A percentile compares a stretch with the other conserved stretches of the same genome.
phyloP scores from a whole-genome alignment of 2,329 filamentous ascomycete species.

The Nemania serpens region DNA sequence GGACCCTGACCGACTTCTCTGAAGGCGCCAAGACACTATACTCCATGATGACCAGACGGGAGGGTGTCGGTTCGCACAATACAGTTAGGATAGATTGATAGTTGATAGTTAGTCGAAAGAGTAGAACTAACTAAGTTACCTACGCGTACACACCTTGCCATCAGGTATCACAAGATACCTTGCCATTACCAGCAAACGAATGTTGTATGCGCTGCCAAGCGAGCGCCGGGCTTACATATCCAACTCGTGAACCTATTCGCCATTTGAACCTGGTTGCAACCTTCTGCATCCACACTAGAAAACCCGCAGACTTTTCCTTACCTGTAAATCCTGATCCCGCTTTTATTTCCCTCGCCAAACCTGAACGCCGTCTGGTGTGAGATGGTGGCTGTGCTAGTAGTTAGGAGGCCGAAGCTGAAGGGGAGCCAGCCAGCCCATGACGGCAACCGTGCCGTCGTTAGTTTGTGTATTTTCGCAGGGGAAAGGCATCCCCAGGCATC shows the following conservation, averaged over 20 bases:
- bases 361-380: background rate
- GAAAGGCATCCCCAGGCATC: slow-evolving; percentile 64
- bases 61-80: background rate
- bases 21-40: background rate
- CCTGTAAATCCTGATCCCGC: background rate
- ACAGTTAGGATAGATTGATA: background rate
- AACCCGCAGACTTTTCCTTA: slow-evolving; percentile 2
- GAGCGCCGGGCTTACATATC: background rate
- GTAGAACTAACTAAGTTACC: background rate
- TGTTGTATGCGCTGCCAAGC: slow-evolving; percentile 3
- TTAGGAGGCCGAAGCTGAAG: background rate
- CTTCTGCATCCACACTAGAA: slow-evolving; percentile 11
- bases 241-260: background rate
- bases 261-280: slow-evolving; percentile 3
- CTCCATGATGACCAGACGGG: background rate
- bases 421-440: background rate
- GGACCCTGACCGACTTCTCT: background rate
- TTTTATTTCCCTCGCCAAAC: slow-evolving; percentile 1
- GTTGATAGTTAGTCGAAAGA: background rate
- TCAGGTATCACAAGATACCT: background rate
- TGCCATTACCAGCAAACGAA: background rate
- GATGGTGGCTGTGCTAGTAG: background rate
- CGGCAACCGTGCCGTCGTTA: slow-evolving; percentile 39
- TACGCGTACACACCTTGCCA: background rate
- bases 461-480: slow-evolving; percentile 60